Evolutionary conservation across 495 filamentous ascomycete genomes (phyloP).

Genomic region (Penicillium arizonense): DNA sequence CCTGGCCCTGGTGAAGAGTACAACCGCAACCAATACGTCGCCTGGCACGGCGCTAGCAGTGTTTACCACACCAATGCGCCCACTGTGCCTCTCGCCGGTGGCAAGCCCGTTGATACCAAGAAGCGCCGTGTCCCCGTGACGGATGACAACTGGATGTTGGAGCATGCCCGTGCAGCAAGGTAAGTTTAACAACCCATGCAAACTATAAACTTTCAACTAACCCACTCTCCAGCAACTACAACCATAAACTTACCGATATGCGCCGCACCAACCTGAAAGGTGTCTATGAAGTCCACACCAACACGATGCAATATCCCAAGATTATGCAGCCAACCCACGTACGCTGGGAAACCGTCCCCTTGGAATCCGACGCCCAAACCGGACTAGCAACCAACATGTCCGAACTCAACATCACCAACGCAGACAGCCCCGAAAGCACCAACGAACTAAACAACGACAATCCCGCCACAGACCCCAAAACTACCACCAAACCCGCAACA

Average conservation of each 20-base stretch:
- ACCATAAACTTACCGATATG: conserved; percentile 60
- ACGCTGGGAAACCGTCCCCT: conserved; percentile 66
- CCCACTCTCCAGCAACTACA: conserved; percentile 65
- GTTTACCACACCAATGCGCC: conserved; percentile 88
- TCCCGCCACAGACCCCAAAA: conserved; percentile 5
- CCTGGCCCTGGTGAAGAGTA: conserved; percentile 71
- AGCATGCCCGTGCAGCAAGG: conserved; percentile 89
- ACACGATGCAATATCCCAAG: conserved; percentile 79
- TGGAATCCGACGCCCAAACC: conserved; percentile 25
- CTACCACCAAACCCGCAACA: conserved; percentile 9
- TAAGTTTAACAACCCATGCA: conserved; percentile 39
- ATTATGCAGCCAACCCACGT: conserved; percentile 89
- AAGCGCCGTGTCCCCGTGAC: conserved; percentile 87
- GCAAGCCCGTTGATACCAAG: conserved; percentile 69
- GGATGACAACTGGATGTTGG: conserved; percentile 94
- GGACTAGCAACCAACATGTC: conserved; percentile 38
- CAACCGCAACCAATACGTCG: conserved; percentile 95
- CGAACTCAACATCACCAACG: conserved; percentile 34
- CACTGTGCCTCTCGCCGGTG: conserved; percentile 70
- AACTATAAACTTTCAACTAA: conserved; percentile 19
- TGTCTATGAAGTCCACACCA: conserved; percentile 91
- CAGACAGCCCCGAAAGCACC: conserved; percentile 3
- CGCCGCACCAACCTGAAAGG: conserved; percentile 70
- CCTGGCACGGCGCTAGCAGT: conserved; percentile 93
- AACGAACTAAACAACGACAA: conserved; percentile 6